Base-by-base conservation (phyloP, 2,329 filamentous ascomycete genomes). In the Phialocephala sp. region DNA sequence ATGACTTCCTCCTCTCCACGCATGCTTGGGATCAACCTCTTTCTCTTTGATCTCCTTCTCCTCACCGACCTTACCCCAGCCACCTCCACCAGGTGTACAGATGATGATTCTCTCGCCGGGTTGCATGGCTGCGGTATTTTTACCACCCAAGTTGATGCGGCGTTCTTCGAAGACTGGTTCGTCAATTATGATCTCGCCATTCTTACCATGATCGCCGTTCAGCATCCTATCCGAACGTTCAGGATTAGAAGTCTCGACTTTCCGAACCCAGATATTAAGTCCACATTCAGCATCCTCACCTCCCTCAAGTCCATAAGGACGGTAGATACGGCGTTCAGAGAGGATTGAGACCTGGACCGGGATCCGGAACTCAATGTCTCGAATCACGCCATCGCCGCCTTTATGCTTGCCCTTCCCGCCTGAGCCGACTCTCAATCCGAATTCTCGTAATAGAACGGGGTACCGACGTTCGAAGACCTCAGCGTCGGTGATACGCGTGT, bases 191-290 rank as follows among this genome's bases (percentile, higher is more conserved):
- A 4, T 72, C 1, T 75, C 75, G 3, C 67, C 70, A 8, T 59
- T 60, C 50, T 54, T 8, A 9, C 4, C 14, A 54, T 32, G 27
- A 6, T 32, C 58, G 5, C 68, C 71, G 35, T 74, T 74, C 41
- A 73, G 52, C 67, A 80, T 73, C 64, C 77, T 72, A 77, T 78
- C 61, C 80, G 75, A 80, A 65, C 78, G 77, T 76, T 83, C 82
- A 76, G 82, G 82, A 72, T 82, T 82, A 1, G 80, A 80, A 76
- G 87, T 87, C 70, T 83, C 81, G 61, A 94, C 89, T 67, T 86
- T 89, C 8, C 92, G 83, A 37, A 96, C 89, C 94, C 94, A 98
- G 55, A 96, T 81, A 72, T 98, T 98, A 67, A 94, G 80, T 0
- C 94, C 94, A 59, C 91, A 90, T 71, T 87, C 80, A 0, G 88